Evolutionary conservation across 768 basidiomycete genomes (phyloP).

Genomic region (Amanita rubescens): DNA sequence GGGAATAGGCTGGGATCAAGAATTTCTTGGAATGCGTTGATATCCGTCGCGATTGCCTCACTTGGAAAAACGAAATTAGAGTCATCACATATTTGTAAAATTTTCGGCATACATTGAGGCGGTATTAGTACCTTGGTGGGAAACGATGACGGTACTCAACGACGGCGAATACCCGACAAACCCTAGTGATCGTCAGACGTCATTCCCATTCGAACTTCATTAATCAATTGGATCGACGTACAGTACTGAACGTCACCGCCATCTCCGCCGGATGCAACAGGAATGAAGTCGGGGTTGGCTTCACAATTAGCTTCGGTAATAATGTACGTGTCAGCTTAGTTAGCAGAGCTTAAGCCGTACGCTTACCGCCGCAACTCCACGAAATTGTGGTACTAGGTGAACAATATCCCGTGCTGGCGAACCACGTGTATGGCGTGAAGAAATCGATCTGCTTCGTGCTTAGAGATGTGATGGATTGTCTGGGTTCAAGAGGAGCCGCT

Average conservation of each 20-base stretch:
- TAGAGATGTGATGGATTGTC: constrained; percentile 26
- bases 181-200: constrained; percentile 1
- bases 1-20: constrained; percentile 38
- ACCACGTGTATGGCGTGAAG: constrained; percentile 41
- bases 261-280: constrained; percentile 38
- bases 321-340: background rate
- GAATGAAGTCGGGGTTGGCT: constrained; percentile 33
- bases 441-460: constrained; percentile 30
- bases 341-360: background rate
- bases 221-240: constrained; percentile 13
- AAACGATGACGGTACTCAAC: constrained; percentile 30
- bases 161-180: constrained; percentile 26
- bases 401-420: constrained; percentile 48
- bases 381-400: constrained; percentile 29
- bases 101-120: constrained; percentile 23
- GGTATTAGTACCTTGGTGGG: constrained; percentile 36
- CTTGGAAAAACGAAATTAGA: constrained; percentile 14
- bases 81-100: background rate
- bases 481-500: constrained; percentile 1
- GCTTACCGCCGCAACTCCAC: constrained; percentile 48
- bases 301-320: constrained; percentile 31
- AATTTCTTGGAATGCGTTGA: constrained; percentile 21
- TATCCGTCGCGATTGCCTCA: constrained; percentile 31
- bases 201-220: background rate
- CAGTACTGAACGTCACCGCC: constrained; percentile 32